phyloP scores from a whole-genome alignment of 2,329 filamentous ascomycete species.

The Septoria linicola region DNA sequence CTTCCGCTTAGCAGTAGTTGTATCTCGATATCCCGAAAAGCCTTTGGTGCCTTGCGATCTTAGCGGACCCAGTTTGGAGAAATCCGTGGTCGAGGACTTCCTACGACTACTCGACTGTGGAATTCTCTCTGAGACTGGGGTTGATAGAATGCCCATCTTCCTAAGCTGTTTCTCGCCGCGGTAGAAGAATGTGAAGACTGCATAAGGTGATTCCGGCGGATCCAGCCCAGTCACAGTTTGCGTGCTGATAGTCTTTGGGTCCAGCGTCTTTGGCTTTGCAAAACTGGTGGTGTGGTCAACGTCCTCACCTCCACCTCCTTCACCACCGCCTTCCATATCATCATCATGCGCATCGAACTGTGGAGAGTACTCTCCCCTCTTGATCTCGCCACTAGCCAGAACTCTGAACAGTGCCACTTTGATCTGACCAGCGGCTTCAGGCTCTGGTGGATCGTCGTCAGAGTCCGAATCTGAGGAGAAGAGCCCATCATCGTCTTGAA shows the following conservation, averaged over 20 bases:
- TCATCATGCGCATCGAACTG: conserved; percentile 97
- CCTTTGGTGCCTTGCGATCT: conserved; percentile 86
- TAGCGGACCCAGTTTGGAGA: conserved; percentile 78
- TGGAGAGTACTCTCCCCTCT: conserved; percentile 95
- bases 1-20: conserved; percentile 54
- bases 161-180: conserved; percentile 90
- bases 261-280: conserved; percentile 90
- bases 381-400: conserved; percentile 92
- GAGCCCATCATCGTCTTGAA: conserved; percentile 65
- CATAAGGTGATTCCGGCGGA: conserved; percentile 92
- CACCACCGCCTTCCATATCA: conserved; percentile 60
- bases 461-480: conserved; percentile 65
- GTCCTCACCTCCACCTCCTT: conserved; percentile 69
- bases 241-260: conserved; percentile 96
- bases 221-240: conserved; percentile 99
- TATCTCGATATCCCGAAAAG: conserved; percentile 75
- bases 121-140: conserved; percentile 59
- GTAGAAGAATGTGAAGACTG: conserved; percentile 97
- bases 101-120: conserved; percentile 65
- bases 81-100: conserved; percentile 79
- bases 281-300: conserved; percentile 97
- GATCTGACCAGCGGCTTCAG: conserved; percentile 94
- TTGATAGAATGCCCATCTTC: conserved; percentile 87
- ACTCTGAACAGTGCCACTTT: conserved; percentile 97
- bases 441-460: conserved; percentile 79